Evolutionary conservation across 371 early-diverging fungal genomes (phyloP), one percentile per base, ranked within the genome.

Genomic region (Syncephalastrum racemosum): DNA sequence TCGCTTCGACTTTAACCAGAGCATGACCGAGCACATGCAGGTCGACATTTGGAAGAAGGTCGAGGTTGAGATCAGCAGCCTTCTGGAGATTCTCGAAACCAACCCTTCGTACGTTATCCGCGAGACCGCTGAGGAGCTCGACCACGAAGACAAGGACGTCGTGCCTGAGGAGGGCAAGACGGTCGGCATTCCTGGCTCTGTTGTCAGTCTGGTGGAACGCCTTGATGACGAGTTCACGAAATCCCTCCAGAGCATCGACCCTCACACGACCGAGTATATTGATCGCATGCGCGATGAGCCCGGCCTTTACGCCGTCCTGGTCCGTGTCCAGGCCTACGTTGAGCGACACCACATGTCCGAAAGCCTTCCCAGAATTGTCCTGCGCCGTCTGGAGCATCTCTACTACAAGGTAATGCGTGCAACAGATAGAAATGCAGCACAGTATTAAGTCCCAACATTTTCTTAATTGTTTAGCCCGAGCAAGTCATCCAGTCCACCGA

Each of bases 181-280:
- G 25, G 70, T 83, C 50, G 63, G 77, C 36, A 79, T 93, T 54
- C 91, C 87, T 53, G 98, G 98, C 53, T 94, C 93, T 27, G 72
- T 98, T 53, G 81, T 90, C 60, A 86, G 95, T 49, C 89, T 93
- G 54, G 80, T 97, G 36, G 97, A 96, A 64, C 91, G 98, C 44
- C 73, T 98, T 41, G 97, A 97, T 77, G 97, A 98, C 48, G 99
- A 98, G 77, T 98, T 96, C 76, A 92, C 86, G 58, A 92, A 92
- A 71, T 88, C 93, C 14, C 86, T 99, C 46, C 96, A 95, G 74
- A 88, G 87, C 76, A 91, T 93, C 61, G 99, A 98, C 73, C 95
- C 98, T 56, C 95, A 96, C 73, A 90, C 97, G 31, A 90, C 91
- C 53, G 97, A 98, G 64, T 98, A 97, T 67, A 85, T 96, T 56